Evolutionary conservation across 1,139 yeast genomes (phyloP).

Genomic region (Saccharomycopsis phalli): DNA sequence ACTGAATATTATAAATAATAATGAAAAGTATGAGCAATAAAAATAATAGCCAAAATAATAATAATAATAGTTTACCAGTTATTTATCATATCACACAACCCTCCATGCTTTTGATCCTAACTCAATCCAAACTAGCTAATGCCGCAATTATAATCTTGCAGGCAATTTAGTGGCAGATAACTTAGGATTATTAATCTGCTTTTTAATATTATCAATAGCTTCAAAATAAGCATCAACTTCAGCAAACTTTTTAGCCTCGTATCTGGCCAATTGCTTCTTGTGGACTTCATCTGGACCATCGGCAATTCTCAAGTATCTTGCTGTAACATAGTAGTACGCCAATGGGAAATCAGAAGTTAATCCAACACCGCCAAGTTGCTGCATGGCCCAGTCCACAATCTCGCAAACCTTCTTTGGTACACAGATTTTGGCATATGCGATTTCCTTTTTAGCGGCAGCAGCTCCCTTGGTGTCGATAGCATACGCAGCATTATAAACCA

Average conservation of each 20-base stretch:
- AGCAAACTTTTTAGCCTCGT: constrained; percentile 31
- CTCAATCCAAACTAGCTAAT: too few species aligned
- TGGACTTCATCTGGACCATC: constrained; percentile 78
- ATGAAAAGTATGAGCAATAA: too few species aligned
- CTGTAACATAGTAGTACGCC: constrained; percentile 46
- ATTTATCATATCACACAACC: too few species aligned
- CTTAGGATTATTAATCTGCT: constrained; percentile 26
- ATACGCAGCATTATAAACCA: constrained; percentile 60
- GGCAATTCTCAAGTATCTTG: constrained; percentile 58
- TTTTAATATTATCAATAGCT: constrained; percentile 24
- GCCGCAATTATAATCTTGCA: constrained; percentile 5
- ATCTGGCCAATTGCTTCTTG: constrained; percentile 43
- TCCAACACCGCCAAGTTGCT: constrained; percentile 65
- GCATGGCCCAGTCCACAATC: constrained; percentile 60
- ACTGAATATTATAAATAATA: too few species aligned
- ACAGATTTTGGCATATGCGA: constrained; percentile 62
- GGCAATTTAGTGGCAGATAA: constrained; percentile 5
- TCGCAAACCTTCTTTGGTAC: constrained; percentile 50
- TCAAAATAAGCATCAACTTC: constrained; percentile 34
- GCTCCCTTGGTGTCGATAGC: constrained; percentile 50
- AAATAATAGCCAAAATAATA: too few species aligned
- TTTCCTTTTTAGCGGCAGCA: constrained; percentile 49
- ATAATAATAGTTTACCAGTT: too few species aligned
- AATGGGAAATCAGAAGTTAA: constrained; percentile 56
- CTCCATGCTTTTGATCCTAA: too few species aligned